Evolutionary conservation across 2,329 filamentous ascomycete genomes (phyloP).

Genomic region (Fragosphaeria purpurea): DNA sequence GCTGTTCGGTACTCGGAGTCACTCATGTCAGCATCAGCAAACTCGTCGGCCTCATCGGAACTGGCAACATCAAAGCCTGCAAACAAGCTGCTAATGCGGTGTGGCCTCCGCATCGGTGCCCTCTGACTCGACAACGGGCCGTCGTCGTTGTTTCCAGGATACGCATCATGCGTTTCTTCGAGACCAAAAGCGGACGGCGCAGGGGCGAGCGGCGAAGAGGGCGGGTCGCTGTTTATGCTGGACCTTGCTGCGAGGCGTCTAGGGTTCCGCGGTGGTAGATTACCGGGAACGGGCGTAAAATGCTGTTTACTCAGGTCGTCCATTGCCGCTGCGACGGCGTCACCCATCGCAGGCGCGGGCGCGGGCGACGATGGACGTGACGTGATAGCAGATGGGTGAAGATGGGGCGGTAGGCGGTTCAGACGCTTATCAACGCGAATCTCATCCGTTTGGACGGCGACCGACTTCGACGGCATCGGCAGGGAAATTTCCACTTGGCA

Average conservation of each 20-base stretch:
- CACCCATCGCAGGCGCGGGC: conserved; percentile 13
- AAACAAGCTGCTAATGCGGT: conserved; percentile 75
- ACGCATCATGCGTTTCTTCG: conserved; percentile 49
- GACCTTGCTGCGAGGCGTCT: conserved; percentile 39
- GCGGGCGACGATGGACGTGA: conserved; percentile 49
- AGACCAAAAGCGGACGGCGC: conserved; percentile 15
- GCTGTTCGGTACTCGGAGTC: conserved; percentile 60
- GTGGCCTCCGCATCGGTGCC: conserved; percentile 55
- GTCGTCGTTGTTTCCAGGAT: conserved; percentile 73
- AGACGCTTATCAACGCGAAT: conserved; percentile 75
- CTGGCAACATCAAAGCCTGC: conserved; percentile 69
- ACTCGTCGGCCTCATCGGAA: conserved; percentile 56
- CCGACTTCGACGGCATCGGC: conserved; percentile 42
- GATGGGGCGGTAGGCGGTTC: conserved; percentile 62
- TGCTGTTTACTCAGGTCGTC: conserved; percentile 29
- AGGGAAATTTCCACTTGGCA: conserved; percentile 61
- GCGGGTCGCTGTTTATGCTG: conserved; percentile 34
- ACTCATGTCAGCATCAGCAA: conserved; percentile 49
- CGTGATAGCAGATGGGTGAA: conserved; percentile 67
- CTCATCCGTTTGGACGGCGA: conserved; percentile 71
- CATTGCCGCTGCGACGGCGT: conserved; percentile 18
- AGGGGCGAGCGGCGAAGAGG: conserved; percentile 35
- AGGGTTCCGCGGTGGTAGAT: conserved; percentile 50
- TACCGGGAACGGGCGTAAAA: conserved; percentile 43
- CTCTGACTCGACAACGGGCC: conserved; percentile 55